A percentile compares a stretch with the other conserved stretches of the same genome.
phyloP scores from a whole-genome alignment of 345 rosid genomes.

The Cardamine chenopodiifolia region DNA sequence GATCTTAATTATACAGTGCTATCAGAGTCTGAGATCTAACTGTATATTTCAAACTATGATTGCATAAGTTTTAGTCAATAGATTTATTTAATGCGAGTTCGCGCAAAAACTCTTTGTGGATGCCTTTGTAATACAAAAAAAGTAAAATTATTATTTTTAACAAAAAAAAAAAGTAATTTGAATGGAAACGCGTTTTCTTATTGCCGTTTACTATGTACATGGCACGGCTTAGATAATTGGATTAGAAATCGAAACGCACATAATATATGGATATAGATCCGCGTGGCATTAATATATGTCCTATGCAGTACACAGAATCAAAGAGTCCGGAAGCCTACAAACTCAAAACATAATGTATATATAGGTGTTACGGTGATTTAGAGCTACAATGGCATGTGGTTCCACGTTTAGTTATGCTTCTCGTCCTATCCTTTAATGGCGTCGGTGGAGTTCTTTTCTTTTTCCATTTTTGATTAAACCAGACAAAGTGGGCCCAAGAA shows the following conservation, averaged over 20 bases:
- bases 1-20: neutral
- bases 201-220: neutral
- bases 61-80: conserved; percentile 12
- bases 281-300: conserved; percentile 19
- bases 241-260: neutral
- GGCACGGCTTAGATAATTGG: conserved; percentile 8
- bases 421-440: conserved; percentile 27
- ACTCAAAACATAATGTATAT: conserved; percentile 21
- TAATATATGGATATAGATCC: neutral
- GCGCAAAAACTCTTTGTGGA: neutral
- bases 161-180: too few relatives aligned
- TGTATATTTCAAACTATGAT: neutral
- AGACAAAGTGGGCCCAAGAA: conserved; percentile 12
- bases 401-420: conserved; percentile 30
- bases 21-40: conserved; percentile 17
- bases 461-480: neutral
- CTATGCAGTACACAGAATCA: conserved; percentile 34
- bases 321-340: conserved; percentile 36
- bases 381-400: conserved; percentile 39
- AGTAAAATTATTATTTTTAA: neutral
- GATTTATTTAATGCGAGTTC: conserved; percentile 15
- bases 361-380: conserved; percentile 31
- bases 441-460: conserved; percentile 30
- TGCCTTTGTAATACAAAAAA: conserved; percentile 20
- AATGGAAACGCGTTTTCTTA: conserved; percentile 34